phyloP scores from a whole-genome alignment of 805 yeast species.

The Candida wancherniae region DNA sequence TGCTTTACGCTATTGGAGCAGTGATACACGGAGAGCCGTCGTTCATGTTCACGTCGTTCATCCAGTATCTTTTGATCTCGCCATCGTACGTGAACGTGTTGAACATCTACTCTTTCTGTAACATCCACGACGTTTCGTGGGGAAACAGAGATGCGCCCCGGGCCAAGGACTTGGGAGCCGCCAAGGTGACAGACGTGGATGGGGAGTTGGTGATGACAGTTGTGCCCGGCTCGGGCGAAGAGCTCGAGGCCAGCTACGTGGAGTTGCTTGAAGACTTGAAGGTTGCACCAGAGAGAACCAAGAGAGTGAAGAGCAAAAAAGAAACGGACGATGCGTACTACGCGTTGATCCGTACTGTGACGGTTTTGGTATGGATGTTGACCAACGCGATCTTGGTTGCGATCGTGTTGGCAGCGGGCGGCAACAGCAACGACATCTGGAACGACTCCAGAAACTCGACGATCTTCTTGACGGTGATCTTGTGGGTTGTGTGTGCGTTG shows the following conservation, averaged over 20 bases:
- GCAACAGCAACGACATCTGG: conserved; percentile 44
- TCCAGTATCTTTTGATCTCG: conserved; percentile 76
- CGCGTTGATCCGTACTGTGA: conserved; percentile 84
- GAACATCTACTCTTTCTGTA: conserved; percentile 93
- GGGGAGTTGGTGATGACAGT: conserved; percentile 35
- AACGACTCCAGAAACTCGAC: conserved; percentile 44
- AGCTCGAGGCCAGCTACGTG: conserved; percentile 71
- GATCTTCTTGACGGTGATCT: conserved; percentile 72
- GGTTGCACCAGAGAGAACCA: conserved; percentile 24
- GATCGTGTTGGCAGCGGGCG: conserved; percentile 80
- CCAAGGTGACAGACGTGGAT: conserved; percentile 50
- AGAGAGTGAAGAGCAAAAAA: conserved; percentile 17
- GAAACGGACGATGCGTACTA: conserved; percentile 66
- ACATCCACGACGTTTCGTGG: conserved; percentile 95
- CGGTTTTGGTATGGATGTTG: conserved; percentile 85
- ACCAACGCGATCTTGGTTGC: conserved; percentile 80
- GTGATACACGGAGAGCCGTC: conserved; percentile 82
- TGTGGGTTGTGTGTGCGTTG: conserved; percentile 91
- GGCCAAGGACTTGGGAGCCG: conserved; percentile 75
- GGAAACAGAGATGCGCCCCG: conserved; percentile 84
- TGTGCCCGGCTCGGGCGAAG: conserved; percentile 66
- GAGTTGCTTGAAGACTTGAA: conserved; percentile 58
- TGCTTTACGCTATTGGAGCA: conserved; percentile 73
- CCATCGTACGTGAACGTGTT: conserved; percentile 90
- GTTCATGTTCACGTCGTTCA: conserved; percentile 85